phyloP scores from a whole-genome alignment of 768 basidiomycete species.

The Hydnomerulius pinastri region DNA sequence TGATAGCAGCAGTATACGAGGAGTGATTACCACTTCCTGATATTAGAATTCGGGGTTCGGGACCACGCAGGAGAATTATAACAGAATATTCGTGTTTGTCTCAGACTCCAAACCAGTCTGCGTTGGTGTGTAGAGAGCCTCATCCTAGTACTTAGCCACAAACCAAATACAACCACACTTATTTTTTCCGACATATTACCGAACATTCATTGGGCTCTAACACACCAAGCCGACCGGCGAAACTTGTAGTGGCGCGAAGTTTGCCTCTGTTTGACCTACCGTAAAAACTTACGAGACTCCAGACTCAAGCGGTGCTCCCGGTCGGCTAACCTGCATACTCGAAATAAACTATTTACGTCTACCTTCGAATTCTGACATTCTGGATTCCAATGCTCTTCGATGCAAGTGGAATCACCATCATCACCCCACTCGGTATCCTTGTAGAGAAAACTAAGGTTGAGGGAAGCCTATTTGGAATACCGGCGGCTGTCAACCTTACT shows the following conservation, averaged over 20 bases:
- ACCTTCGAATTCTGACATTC: too few species aligned
- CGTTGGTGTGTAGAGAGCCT: not conserved
- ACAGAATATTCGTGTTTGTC: too few species aligned
- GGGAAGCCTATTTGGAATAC: conserved; percentile 1
- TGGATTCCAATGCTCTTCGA: conserved; percentile 6
- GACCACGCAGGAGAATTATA: too few species aligned
- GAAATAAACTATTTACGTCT: too few species aligned
- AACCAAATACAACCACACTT: not conserved
- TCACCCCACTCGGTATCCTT: conserved; percentile 14
- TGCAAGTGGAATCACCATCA: conserved; percentile 5
- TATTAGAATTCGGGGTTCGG: too few species aligned
- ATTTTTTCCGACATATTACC: too few species aligned
- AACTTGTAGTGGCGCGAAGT: conserved; percentile 4
- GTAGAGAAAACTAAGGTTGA: conserved; percentile 6
- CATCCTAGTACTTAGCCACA: not conserved
- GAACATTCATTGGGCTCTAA: not conserved
- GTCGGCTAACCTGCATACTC: too few species aligned
- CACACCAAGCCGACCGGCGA: conserved; percentile 1
- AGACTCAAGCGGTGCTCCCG: too few species aligned
- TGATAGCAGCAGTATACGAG: too few species aligned
- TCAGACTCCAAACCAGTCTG: not conserved
- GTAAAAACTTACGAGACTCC: conserved; percentile 1
- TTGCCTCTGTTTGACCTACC: conserved; percentile 2
- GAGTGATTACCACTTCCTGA: too few species aligned
- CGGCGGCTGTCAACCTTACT: conserved; percentile 11